phyloP scores from a whole-genome alignment of 202 grass and related monocot species.

The Zizania palustris region DNA sequence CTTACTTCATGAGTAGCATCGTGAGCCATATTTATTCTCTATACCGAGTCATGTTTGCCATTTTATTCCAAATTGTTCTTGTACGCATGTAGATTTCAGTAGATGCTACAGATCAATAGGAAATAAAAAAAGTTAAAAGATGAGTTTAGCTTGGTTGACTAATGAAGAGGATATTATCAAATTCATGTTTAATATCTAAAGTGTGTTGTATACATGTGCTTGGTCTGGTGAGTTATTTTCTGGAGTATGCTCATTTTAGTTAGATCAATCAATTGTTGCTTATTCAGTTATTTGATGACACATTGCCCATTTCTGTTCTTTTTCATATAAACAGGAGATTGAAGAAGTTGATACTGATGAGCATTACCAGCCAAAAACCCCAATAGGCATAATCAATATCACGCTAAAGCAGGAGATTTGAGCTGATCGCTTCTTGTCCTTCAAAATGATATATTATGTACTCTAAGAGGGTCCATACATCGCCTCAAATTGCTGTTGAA shows the following conservation, averaged over 20 bases:
- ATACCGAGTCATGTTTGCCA: neutral
- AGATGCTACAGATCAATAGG: constrained; percentile 25
- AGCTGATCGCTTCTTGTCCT: constrained; percentile 40
- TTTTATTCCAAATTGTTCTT: neutral
- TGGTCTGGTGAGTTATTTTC: no score
- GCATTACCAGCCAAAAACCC: constrained; percentile 82
- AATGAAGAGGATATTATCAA: neutral
- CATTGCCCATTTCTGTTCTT: neutral
- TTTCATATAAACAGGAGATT: constrained; percentile 68
- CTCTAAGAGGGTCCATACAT: constrained; percentile 15
- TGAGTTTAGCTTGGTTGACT: neutral
- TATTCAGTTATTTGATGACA: neutral
- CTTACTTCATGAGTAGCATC: neutral
- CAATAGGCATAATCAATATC: constrained; percentile 74
- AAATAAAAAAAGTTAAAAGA: constrained; percentile 30
- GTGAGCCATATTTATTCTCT: constrained; percentile 8
- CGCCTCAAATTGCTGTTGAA: constrained; percentile 30
- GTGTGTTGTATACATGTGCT: neutral
- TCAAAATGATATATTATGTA: constrained; percentile 26
- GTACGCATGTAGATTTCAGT: neutral
- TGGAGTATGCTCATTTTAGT: neutral
- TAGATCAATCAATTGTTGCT: neutral
- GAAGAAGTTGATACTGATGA: constrained; percentile 97
- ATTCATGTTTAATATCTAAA: neutral
- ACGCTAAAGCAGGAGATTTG: constrained; percentile 71